A percentile compares a stretch with the other conserved stretches of the same genome.
Conservation (phyloP, 768 basidiomycete genomes). For the Suillus cothurnatus region DNA sequence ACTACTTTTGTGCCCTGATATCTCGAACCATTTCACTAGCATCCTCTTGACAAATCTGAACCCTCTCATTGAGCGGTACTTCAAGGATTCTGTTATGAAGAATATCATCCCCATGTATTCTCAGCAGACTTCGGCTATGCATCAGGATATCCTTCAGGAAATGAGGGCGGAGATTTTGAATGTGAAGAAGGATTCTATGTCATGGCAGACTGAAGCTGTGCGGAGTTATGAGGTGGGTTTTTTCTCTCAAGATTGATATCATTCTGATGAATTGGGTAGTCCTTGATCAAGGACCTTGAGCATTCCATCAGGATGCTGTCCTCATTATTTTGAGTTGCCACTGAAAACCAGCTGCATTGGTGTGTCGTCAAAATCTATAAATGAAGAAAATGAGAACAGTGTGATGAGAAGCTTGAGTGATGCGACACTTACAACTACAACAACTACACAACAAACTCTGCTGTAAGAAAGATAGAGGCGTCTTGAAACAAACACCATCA, state of each 20-base stretch:
- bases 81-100: conserved; percentile 77
- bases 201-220: conserved; percentile 81
- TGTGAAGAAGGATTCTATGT: conserved; percentile 77
- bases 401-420: neutral
- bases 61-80: conserved; percentile 77
- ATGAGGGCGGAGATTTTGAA: conserved; percentile 73
- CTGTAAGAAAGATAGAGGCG: conserved; percentile 3
- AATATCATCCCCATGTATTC: conserved; percentile 76
- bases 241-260: neutral
- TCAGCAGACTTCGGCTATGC: conserved; percentile 72
- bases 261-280: conserved; percentile 40
- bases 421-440: neutral
- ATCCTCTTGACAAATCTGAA: conserved; percentile 71
- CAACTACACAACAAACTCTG: neutral
- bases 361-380: neutral
- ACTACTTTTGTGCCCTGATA: conserved; percentile 71
- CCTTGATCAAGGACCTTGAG: conserved; percentile 79
- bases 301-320: conserved; percentile 71
- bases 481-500: conserved; percentile 3
- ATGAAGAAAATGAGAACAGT: neutral
- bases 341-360: neutral
- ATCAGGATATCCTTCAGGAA: conserved; percentile 78
- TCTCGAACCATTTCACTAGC: conserved; percentile 75
- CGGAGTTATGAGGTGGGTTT: conserved; percentile 70
- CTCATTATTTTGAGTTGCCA: neutral